A percentile compares a stretch with the other conserved stretches of the same genome.
These are phyloP conservation scores for Hypoxylon sp. DNA, from an alignment of 2,329 filamentous ascomycete genomes.

Conservation along the genomic window DNA sequence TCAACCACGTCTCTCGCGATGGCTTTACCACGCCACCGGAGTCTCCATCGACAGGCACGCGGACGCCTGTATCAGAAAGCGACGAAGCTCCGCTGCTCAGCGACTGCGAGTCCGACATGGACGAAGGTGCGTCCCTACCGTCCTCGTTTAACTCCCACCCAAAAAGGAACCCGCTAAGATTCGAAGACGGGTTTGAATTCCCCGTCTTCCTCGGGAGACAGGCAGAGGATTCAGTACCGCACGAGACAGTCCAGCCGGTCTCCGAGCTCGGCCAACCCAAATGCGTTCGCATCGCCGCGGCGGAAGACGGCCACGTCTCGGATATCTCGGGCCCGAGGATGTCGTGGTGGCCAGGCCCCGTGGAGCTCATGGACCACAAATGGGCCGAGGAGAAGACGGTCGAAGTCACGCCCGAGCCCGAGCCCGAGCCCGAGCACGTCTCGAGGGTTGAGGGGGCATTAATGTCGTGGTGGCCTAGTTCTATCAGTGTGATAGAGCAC, in stretches of 20 bases:
- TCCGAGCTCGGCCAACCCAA: slow-evolving; percentile 13
- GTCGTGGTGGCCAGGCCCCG: slow-evolving; percentile 48
- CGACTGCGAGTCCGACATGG: slow-evolving; percentile 46
- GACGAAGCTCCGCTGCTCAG: slow-evolving; percentile 44
- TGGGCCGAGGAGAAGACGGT: slow-evolving; percentile 38
- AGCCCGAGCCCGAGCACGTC: slow-evolving; percentile 32
- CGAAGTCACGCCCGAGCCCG: slow-evolving; percentile 7
- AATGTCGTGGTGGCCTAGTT: slow-evolving; percentile 47
- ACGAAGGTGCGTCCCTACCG: slow-evolving; percentile 40
- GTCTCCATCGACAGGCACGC: slow-evolving; percentile 27
- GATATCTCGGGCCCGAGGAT: slow-evolving; percentile 45
- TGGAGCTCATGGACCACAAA: slow-evolving; percentile 43
- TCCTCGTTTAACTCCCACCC: slow-evolving; percentile 27
- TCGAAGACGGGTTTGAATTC: slow-evolving; percentile 46
- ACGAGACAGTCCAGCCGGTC: background rate
- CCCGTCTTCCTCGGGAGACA: slow-evolving; percentile 49
- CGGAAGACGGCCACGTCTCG: slow-evolving; percentile 26
- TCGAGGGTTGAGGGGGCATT: slow-evolving; percentile 40
- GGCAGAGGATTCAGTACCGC: slow-evolving; percentile 34
- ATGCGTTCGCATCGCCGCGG: slow-evolving; percentile 24
- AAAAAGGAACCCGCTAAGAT: slow-evolving; percentile 38
- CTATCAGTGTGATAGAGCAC: slow-evolving; percentile 35
- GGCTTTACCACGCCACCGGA: slow-evolving; percentile 36
- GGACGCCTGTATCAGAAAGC: slow-evolving; percentile 36
- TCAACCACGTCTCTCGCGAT: slow-evolving; percentile 42